Percentiles rank a stretch among this genome's conserved stretches.
Conservation (phyloP, 2,329 filamentous ascomycete genomes). For the Colletotrichum falcatum region DNA sequence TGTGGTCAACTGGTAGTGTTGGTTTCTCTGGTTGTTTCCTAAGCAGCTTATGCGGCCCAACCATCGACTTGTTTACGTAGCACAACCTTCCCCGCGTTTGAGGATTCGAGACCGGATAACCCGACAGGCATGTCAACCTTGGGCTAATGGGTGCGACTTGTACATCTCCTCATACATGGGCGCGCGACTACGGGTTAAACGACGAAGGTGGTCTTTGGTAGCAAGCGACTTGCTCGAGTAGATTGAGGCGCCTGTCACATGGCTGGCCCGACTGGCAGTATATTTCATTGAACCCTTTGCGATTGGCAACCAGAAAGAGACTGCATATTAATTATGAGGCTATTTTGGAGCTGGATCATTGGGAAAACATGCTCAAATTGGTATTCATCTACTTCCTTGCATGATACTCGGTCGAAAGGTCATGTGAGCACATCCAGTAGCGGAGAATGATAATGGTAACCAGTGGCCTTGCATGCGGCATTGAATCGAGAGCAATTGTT, state of each 20-base stretch:
- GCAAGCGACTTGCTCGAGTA: not conserved
- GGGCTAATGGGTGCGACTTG: not conserved
- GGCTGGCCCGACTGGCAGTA: not conserved
- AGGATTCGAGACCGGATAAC: not conserved
- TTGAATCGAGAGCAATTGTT: not conserved
- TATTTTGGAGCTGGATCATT: not conserved
- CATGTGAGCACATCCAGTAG: not conserved
- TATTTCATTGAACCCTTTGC: not conserved
- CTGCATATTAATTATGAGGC: not conserved
- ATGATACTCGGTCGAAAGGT: not conserved
- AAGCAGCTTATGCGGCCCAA: not conserved
- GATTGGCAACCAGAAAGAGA: not conserved
- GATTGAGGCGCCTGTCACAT: no score
- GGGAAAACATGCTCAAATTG: rapidly evolving
- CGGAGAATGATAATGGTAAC: not conserved
- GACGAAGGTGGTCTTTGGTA: no score
- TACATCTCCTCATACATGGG: no score
- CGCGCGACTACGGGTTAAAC: not conserved
- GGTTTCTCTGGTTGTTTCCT: not conserved
- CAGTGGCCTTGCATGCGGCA: no score
- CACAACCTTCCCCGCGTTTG: not conserved
- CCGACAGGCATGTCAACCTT: not conserved
- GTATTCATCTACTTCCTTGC: not conserved
- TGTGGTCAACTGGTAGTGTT: not conserved
- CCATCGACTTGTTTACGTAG: not conserved